Base-by-base conservation (phyloP, 441 rosid genomes). In the Capsella rubella region DNA sequence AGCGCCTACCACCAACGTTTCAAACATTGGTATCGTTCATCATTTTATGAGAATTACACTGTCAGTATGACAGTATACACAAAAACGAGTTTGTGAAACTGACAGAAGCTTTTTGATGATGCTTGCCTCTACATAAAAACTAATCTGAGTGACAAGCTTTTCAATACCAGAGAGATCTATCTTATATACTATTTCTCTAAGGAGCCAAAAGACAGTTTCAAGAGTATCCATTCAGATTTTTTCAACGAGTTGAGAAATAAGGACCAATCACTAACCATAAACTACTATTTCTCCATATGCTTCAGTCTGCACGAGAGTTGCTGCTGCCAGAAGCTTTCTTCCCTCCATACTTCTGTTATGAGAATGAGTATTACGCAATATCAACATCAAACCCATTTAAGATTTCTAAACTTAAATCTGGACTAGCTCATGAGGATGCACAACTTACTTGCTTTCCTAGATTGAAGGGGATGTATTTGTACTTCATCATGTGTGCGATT, bases 401-500 rank as follows among this genome's bases (percentile, higher is more conserved):
- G 58, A 8, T 43, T 62, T 29, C 6, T 29, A 25, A 59, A 8
- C n/a, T 27, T 15, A 27, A 8, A 25, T 34, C 28, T 43, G 32
- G 49, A 39, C 39, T 35, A 49, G 50, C 59, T 70, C 3, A 59
- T 11, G 4, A 42, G 43, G 2, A 71, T 18, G 18, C 14, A 28
- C 16, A 16, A 51, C 82, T 78, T 67, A 87, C 91, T 83, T 87
- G 87, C 74, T 89, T 90, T 58, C 94, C 96, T n/a, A 87, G 9
- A 79, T 81, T 89, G 81, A 91, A 84, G 7, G 92, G 92, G 72
- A 87, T 72, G 39, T 89, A 91, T 75, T 81, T 83, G 80, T 89
- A 87, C 78, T 83, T 86, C 35, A 89, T 83, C 95, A 89, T 89
- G 83, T 87, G 97, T 78, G 80, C 67, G 40, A 87, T 82, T 72